A percentile compares a stretch with the other conserved stretches of the same genome.
Conservation (phyloP, 2,329 filamentous ascomycete species). For the Trichoderma sp. region DNA sequence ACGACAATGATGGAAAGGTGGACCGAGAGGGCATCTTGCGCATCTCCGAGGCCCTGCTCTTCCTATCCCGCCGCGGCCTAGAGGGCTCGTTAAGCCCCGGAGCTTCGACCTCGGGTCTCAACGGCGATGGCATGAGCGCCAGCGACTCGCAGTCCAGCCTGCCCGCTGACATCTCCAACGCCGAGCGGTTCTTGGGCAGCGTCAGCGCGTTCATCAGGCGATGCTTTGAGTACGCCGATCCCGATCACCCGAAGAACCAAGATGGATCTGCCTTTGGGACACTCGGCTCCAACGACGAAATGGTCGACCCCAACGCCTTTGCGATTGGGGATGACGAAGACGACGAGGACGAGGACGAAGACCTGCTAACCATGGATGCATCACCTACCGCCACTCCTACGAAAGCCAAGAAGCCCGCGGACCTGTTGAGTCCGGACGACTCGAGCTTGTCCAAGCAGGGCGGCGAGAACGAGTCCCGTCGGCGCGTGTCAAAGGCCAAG, state of each 20-base stretch:
- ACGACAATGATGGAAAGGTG: slow-evolving; percentile 85
- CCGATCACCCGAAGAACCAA: slow-evolving; percentile 72
- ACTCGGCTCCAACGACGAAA: slow-evolving; percentile 29
- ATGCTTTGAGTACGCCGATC: slow-evolving; percentile 98
- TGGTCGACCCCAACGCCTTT: slow-evolving; percentile 58
- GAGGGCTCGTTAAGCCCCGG: slow-evolving; percentile 72
- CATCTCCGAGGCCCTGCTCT: slow-evolving; percentile 91
- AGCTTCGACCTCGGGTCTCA: slow-evolving; percentile 58
- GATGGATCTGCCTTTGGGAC: slow-evolving; percentile 38
- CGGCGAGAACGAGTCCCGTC: slow-evolving; percentile 32
- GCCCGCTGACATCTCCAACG: slow-evolving; percentile 62
- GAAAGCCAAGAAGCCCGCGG: slow-evolving; percentile 48
- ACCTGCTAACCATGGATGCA: slow-evolving; percentile 63
- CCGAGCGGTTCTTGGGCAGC: slow-evolving; percentile 87
- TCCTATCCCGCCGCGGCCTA: slow-evolving; percentile 85
- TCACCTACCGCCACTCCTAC: slow-evolving; percentile 48
- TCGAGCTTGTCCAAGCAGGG: slow-evolving; percentile 30
- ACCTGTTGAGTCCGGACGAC: slow-evolving; percentile 39
- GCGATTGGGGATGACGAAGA: slow-evolving; percentile 75
- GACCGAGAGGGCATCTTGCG: slow-evolving; percentile 92
- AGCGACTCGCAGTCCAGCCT: slow-evolving; percentile 44
- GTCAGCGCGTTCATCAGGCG: slow-evolving; percentile 94
- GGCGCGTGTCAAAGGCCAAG: slow-evolving; percentile 62
- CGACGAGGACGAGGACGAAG: slow-evolving; percentile 60
- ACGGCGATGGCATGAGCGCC: slow-evolving; percentile 40